These are phyloP conservation scores for Trametes sp. DNA, from an alignment of 1,284 basidiomycete species.

Conservation along the genomic window DNA sequence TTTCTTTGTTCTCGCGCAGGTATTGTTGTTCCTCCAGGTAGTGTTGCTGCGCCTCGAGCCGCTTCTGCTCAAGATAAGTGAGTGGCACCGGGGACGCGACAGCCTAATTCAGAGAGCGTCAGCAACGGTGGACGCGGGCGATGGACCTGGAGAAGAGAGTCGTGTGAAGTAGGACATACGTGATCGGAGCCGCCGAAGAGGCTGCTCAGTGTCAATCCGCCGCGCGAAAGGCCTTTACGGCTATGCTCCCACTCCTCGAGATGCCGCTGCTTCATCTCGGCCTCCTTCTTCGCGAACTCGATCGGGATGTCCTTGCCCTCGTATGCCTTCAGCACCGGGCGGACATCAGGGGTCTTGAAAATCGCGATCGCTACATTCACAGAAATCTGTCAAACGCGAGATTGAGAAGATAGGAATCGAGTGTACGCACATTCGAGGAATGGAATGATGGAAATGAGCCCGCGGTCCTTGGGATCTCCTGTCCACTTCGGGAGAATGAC, in stretches of 20 bases:
- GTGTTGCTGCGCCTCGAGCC: conserved; percentile 83
- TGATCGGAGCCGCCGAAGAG: conserved; percentile 61
- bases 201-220: conserved; percentile 63
- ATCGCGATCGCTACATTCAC: conserved; percentile 80
- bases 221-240: conserved; percentile 51
- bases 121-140: conserved; percentile 2
- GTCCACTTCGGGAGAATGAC: conserved; percentile 90
- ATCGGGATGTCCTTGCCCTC: conserved; percentile 87
- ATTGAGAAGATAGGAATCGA: too few relatives aligned
- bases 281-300: conserved; percentile 91
- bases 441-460: conserved; percentile 90
- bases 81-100: conserved; percentile 59
- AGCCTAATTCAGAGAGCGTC: conserved; percentile 22
- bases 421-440: conserved; percentile 88
- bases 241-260: conserved; percentile 84
- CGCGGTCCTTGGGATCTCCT: conserved; percentile 80
- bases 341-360: conserved; percentile 85
- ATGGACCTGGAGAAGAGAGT: conserved; percentile 1
- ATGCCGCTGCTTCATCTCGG: conserved; percentile 78
- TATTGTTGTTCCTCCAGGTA: conserved; percentile 93
- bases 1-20: conserved; percentile 81
- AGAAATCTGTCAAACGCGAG: too few relatives aligned
- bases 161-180: conserved; percentile 34
- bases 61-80: conserved; percentile 92
- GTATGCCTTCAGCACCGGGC: conserved; percentile 88